These are phyloP conservation scores for Begonia masoniana DNA, from an alignment of 306 rosid species.

Conservation along the genomic window DNA sequence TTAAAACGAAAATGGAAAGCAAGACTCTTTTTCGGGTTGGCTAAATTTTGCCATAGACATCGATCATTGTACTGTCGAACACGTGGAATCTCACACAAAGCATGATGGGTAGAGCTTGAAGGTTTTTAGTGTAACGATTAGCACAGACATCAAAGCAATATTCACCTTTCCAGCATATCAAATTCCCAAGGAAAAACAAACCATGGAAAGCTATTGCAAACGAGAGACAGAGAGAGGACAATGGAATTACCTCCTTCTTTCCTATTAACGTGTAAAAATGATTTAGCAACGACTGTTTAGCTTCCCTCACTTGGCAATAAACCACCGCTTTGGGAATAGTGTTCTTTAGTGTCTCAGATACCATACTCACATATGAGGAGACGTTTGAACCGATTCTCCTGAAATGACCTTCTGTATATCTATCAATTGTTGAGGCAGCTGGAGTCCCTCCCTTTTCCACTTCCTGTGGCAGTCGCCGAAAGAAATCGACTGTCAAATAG, in stretches of 20 bases:
- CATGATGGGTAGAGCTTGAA: no score
- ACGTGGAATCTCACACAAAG: no score
- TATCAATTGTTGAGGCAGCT: constrained; percentile 31
- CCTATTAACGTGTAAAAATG: constrained; percentile 68
- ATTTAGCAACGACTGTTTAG: constrained; percentile 68
- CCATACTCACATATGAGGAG: constrained; percentile 78
- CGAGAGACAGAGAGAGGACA: no score
- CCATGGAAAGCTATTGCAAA: no score
- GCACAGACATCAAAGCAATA: no score
- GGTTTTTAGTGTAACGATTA: no score
- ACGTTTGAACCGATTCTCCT: constrained; percentile 85
- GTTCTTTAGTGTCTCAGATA: constrained; percentile 69
- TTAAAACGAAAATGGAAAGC: no score
- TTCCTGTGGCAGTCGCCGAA: constrained; percentile 85
- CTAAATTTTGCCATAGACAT: no score
- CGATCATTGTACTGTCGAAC: no score
- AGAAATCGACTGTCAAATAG: constrained; percentile 92
- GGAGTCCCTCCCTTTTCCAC: constrained; percentile 48
- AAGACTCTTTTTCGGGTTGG: no score
- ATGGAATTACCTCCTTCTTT: constrained; percentile 61
- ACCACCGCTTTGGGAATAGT: constrained; percentile 95
- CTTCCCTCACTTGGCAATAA: constrained; percentile 84
- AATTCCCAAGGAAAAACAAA: no score
- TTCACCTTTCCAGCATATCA: no score
- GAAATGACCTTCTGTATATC: constrained; percentile 74